Percentiles rank a stretch among this genome's conserved stretches.
These are phyloP conservation scores for Neurospora sp. DNA, from an alignment of 495 filamentous ascomycete species.

Conservation along the genomic window DNA sequence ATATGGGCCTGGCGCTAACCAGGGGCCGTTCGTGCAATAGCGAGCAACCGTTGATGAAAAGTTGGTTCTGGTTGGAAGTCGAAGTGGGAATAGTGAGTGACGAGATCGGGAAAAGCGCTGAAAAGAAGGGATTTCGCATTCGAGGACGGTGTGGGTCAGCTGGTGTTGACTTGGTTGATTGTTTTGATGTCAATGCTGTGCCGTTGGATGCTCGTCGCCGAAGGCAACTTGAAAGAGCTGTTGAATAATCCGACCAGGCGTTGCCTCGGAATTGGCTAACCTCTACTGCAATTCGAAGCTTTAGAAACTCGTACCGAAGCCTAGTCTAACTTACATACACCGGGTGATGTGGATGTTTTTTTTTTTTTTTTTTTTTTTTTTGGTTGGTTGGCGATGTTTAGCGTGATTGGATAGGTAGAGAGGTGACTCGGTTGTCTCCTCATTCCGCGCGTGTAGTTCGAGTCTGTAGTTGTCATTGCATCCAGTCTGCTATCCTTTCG, in stretches of 20 bases:
- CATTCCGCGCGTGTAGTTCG: neutral
- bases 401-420: neutral
- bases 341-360: neutral
- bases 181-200: neutral
- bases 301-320: neutral
- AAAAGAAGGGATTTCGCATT: neutral
- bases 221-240: neutral
- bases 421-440: neutral
- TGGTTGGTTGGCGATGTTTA: neutral
- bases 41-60: neutral
- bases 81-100: neutral
- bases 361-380: neutral
- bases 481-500: neutral
- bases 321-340: neutral
- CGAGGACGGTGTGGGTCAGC: neutral
- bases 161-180: neutral
- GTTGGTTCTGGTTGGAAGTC: neutral
- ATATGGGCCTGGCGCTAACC: slow-evolving; percentile 24
- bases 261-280: neutral
- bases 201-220: neutral
- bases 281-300: neutral
- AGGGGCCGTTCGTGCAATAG: slow-evolving; percentile 13
- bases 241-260: neutral
- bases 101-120: neutral
- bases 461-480: neutral